These are phyloP conservation scores for Takashimella koratensis DNA, from an alignment of 1,284 basidiomycete genomes.

Conservation along the genomic window DNA sequence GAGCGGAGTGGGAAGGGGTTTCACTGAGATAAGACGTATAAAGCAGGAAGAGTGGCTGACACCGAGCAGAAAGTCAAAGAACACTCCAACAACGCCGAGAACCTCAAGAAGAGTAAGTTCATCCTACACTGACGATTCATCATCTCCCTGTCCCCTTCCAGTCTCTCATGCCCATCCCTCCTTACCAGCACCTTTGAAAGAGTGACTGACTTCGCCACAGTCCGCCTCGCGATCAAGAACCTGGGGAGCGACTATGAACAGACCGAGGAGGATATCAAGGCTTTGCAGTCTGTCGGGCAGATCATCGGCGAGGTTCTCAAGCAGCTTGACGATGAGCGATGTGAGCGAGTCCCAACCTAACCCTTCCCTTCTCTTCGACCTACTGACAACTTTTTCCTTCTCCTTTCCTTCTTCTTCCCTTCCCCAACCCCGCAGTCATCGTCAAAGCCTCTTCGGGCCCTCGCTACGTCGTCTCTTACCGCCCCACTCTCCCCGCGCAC, in stretches of 20 bases:
- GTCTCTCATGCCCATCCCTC: neutral
- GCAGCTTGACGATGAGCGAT: conserved; percentile 96
- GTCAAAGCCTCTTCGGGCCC: conserved; percentile 98
- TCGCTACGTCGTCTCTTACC: conserved; percentile 97
- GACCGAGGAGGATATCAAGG: conserved; percentile 99
- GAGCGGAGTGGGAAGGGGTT: too few species aligned
- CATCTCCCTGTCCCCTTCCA: too few species aligned
- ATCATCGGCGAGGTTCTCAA: conserved; percentile 99
- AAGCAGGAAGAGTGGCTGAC: too few species aligned
- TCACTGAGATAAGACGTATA: too few species aligned
- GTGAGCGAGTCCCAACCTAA: conserved; percentile 53
- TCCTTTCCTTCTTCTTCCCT: neutral
- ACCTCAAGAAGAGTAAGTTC: conserved; percentile 77
- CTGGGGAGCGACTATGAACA: conserved; percentile 87
- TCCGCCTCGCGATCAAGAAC: conserved; percentile 61
- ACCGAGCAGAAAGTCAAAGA: conserved; percentile 77
- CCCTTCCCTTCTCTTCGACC: neutral
- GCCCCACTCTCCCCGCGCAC: conserved; percentile 82
- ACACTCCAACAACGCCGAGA: conserved; percentile 76
- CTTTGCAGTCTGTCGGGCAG: conserved; percentile 96
- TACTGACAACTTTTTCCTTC: neutral
- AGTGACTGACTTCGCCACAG: conserved; percentile 16
- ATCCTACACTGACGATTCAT: neutral
- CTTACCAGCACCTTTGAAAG: neutral
- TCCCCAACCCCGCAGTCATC: conserved; percentile 65